Conservation (phyloP, 1,284 basidiomycete genomes). For the Cutaneotrichosporon curvatum region DNA sequence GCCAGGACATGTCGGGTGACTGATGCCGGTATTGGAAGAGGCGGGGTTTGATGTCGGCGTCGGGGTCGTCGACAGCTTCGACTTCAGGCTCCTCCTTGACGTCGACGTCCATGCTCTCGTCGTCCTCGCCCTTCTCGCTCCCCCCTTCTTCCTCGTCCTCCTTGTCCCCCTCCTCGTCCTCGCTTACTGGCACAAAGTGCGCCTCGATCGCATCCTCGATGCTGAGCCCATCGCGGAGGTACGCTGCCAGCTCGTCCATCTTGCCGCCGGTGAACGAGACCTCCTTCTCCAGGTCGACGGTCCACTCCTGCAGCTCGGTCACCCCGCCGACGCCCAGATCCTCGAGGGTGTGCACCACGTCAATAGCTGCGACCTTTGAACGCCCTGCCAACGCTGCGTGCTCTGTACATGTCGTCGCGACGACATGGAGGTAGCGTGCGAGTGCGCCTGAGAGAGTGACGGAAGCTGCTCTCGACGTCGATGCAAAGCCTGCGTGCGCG, state of each 20-base stretch:
- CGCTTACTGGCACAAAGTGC: conserved; percentile 21
- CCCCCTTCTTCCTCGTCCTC: conserved; percentile 6
- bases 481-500: conserved; percentile 38
- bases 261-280: conserved; percentile 22
- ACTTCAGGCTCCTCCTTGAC: neutral
- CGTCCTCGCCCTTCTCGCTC: conserved; percentile 2
- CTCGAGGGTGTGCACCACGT: conserved; percentile 36
- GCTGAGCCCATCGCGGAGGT: conserved; percentile 25
- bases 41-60: neutral
- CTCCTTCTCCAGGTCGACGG: conserved; percentile 22
- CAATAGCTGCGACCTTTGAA: conserved; percentile 33
- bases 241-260: conserved; percentile 27
- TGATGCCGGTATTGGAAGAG: conserved; percentile 8
- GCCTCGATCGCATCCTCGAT: conserved; percentile 22
- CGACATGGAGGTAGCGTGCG: conserved; percentile 29
- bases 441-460: conserved; percentile 33
- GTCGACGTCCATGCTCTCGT: conserved; percentile 15
- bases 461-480: conserved; percentile 37
- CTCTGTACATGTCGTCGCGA: conserved; percentile 34
- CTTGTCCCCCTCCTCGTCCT: conserved; percentile 15
- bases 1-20: conserved; percentile 26
- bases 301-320: conserved; percentile 34
- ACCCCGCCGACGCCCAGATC: conserved; percentile 32
- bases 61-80: neutral
- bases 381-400: conserved; percentile 35